phyloP scores from a whole-genome alignment of 106 monocot species.

The Dendrobium catenatum region DNA sequence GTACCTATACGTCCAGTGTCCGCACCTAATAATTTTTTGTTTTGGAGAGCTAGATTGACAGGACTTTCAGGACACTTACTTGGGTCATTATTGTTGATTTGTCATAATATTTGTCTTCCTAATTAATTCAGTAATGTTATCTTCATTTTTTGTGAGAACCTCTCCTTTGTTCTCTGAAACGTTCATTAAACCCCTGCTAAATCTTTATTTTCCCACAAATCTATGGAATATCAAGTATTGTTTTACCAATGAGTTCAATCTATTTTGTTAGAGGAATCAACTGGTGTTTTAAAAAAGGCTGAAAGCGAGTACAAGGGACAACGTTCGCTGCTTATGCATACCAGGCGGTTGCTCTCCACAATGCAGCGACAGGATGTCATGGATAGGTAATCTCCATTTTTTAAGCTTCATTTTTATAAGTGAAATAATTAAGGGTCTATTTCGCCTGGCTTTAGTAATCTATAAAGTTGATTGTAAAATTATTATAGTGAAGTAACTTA shows the following conservation, averaged over 20 bases:
- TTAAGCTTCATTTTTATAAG: no score
- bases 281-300: conserved; percentile 72
- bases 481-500: no score
- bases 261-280: conserved; percentile 72
- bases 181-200: not conserved
- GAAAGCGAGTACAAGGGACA: conserved; percentile 95
- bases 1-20: no score
- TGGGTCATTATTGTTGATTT: no score
- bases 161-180: not conserved
- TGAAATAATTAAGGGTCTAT: not conserved
- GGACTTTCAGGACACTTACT: not conserved
- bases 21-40: not conserved
- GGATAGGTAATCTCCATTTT: conserved; percentile 48
- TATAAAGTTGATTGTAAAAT: no score
- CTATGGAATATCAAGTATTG: not conserved
- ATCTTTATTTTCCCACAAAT: not conserved
- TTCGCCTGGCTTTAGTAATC: no score
- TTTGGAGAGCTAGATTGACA: not conserved
- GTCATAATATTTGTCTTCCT: not conserved
- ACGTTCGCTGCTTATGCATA: conserved; percentile 75
- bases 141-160: not conserved
- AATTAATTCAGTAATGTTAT: not conserved
- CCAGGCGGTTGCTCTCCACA: conserved; percentile 66
- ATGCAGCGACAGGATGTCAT: conserved; percentile 91
- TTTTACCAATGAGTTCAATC: not conserved